Percentiles rank a stretch among this genome's conserved stretches.
Evolutionary conservation across 441 rosid species (phyloP).

Genomic region (California macrophylla): DNA sequence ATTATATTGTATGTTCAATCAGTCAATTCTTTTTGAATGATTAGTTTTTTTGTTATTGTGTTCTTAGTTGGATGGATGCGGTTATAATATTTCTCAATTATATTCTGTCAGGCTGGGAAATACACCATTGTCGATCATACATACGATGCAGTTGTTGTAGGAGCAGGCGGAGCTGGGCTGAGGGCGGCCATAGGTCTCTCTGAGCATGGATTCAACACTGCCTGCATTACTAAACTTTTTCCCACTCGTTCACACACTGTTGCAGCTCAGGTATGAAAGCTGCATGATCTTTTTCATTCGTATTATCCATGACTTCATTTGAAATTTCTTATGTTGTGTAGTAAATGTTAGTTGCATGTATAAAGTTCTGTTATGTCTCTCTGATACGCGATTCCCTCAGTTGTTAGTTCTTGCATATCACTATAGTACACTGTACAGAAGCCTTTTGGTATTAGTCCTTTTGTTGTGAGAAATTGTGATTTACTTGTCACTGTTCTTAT

Average conservation of each 20-base stretch:
- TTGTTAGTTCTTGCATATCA: too few species aligned
- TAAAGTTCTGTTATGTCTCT: too few species aligned
- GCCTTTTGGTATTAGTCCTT: too few species aligned
- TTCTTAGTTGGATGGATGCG: too few species aligned
- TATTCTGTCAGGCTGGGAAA: slow-evolving; percentile 32
- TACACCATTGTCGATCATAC: slow-evolving; percentile 89
- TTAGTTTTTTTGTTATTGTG: too few species aligned
- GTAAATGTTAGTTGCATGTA: neutral
- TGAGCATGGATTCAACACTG: slow-evolving; percentile 91
- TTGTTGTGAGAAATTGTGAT: too few species aligned
- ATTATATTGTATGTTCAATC: neutral
- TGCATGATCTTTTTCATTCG: neutral
- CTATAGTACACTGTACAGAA: too few species aligned
- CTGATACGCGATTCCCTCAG: too few species aligned
- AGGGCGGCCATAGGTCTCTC: slow-evolving; percentile 90
- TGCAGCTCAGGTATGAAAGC: slow-evolving; percentile 70
- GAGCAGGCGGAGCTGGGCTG: slow-evolving; percentile 95
- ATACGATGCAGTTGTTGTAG: slow-evolving; percentile 89
- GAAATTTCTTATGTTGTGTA: neutral
- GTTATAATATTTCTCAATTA: neutral
- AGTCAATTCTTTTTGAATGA: too few species aligned
- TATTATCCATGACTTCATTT: neutral
- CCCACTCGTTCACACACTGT: slow-evolving; percentile 92
- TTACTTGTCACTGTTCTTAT: too few species aligned
- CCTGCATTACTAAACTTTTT: slow-evolving; percentile 92